Percentiles rank a stretch among this genome's conserved stretches.
Conservation (phyloP, 2,329 filamentous ascomycete species). For the Aspergillus candidus region DNA sequence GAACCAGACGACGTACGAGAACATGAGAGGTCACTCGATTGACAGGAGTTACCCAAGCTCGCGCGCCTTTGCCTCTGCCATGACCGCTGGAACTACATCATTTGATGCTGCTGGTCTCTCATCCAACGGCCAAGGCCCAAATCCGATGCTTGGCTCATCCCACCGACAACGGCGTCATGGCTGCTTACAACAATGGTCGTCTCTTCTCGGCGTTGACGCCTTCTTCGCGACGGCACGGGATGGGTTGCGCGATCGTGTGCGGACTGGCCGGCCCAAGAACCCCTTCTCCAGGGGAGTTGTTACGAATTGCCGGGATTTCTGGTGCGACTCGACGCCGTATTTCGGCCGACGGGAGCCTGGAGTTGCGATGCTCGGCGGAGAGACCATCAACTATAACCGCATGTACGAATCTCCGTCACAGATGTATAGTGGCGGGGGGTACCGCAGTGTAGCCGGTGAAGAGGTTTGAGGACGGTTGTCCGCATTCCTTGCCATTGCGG, state of each 20-base stretch:
- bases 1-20: constrained; percentile 93
- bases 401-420: constrained; percentile 79
- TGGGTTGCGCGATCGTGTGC: constrained; percentile 51
- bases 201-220: constrained; percentile 81
- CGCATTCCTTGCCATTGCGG: neutral
- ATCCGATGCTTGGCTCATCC: constrained; percentile 47
- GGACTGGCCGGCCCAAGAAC: constrained; percentile 57
- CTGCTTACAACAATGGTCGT: constrained; percentile 72
- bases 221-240: constrained; percentile 86
- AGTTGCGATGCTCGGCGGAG: constrained; percentile 68
- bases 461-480: constrained; percentile 22
- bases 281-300: constrained; percentile 78
- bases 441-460: constrained; percentile 51
- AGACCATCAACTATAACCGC: constrained; percentile 75
- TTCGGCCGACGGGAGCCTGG: constrained; percentile 71
- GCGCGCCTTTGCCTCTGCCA: constrained; percentile 57
- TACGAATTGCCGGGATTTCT: constrained; percentile 94
- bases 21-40: constrained; percentile 75
- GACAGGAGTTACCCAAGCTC: constrained; percentile 47
- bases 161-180: constrained; percentile 50
- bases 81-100: constrained; percentile 63
- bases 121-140: constrained; percentile 58
- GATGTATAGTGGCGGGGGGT: constrained; percentile 52
- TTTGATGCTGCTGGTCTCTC: constrained; percentile 65
- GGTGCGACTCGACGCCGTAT: constrained; percentile 80